Conservation (phyloP, 2,329 filamentous ascomycete genomes). For the Alternaria conjuncta region DNA sequence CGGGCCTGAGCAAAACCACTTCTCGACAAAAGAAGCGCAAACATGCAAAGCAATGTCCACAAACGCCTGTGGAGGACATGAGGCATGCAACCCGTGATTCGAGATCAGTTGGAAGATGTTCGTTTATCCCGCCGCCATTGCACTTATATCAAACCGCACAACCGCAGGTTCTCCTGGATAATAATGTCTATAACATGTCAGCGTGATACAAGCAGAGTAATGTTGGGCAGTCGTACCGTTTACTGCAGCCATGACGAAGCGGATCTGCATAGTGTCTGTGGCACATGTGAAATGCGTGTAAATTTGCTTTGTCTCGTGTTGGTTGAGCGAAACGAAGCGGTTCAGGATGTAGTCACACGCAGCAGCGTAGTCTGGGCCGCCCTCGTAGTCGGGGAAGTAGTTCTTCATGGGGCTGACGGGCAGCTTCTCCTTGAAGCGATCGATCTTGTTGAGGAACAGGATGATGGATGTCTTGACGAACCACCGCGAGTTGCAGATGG, state of each 20-base stretch:
- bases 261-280: constrained; percentile 97
- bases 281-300: constrained; percentile 99
- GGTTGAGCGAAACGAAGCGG: constrained; percentile 96
- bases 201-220: constrained; percentile 20
- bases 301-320: constrained; percentile 99
- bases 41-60: constrained; percentile 39
- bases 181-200: constrained; percentile 82
- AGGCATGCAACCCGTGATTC: constrained; percentile 47
- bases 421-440: constrained; percentile 77
- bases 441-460: constrained; percentile 77
- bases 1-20: constrained; percentile 40
- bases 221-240: constrained; percentile 71
- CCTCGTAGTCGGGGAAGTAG: constrained; percentile 80
- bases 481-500: constrained; percentile 75
- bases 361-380: constrained; percentile 89
- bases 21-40: constrained; percentile 30
- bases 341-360: constrained; percentile 99
- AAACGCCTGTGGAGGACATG: constrained; percentile 47
- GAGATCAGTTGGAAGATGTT: constrained; percentile 39
- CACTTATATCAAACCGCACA: constrained; percentile 91
- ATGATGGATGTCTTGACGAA: constrained; percentile 77
- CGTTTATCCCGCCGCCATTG: constrained; percentile 27
- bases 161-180: constrained; percentile 97
- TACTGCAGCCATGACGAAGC: constrained; percentile 99
- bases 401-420: constrained; percentile 77